Evolutionary conservation across 345 rosid species (phyloP), one percentile per base, ranked within the genome.

Genomic region (Salix arbutifolia): DNA sequence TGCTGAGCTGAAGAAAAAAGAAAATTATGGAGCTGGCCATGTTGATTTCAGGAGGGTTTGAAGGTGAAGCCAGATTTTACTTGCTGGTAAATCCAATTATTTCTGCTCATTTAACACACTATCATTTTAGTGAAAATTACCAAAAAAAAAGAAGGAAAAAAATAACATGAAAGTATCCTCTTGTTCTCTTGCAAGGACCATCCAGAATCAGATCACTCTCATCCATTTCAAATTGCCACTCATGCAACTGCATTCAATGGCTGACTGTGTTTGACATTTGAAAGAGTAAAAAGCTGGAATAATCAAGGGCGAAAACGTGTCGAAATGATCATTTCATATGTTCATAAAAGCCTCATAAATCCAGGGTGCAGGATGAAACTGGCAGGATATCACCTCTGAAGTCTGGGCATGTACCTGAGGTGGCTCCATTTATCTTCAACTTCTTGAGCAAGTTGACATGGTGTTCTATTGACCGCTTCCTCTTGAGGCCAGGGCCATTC

Each of bases 11-110:
- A 73, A 85, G 76, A 79, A 86, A 80, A 75, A 64, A 72, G 85
- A 80, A 69, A 76, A 78, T 17, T 10, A 71, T 69, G 60, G 69
- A 71, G 67, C 40, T 66, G 77, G 66, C 17, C 74, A 70, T 52
- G 21, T 82, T 38, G 74, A 40, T 65, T 71, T 79, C 84, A 50
- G 85, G 82, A 72, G 76, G 44, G 26, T 48, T 80, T 67, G 76
- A 78, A 83, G 78, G 71, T 77, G 87, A 81, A 38, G 74, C 74
- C 33, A 82, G 80, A 33, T 89, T 90, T 74, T 87, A 88, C 35
- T 74, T 96, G 80, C 89, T 97, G 25, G 73, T 83, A 77, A 77
- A 82, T 13, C 99, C 97, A 31, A 31, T 33, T 33, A 33, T 33
- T 33, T 33, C 37, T 33, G 6, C 37, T 5, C 46, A 40, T 6